These are phyloP conservation scores for Leptodermis oblonga DNA, from an alignment of 257 asterid species.

Conservation along the genomic window DNA sequence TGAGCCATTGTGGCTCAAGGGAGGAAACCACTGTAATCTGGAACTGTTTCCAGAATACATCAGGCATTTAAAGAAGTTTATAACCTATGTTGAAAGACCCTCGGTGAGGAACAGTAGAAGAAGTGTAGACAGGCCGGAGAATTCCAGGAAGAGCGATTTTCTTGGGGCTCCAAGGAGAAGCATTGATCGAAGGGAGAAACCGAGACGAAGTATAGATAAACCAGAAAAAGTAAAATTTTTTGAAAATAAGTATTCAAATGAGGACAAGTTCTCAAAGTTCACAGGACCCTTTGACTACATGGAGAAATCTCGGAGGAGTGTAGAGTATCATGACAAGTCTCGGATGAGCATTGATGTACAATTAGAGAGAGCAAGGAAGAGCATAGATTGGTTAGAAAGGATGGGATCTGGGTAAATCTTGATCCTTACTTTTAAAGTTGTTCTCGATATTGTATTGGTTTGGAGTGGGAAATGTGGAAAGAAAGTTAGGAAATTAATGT, in stretches of 20 bases:
- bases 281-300: constrained; percentile 36
- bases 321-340: constrained; percentile 45
- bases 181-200: constrained; percentile 50
- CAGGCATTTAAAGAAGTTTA: constrained; percentile 53
- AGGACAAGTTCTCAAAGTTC: constrained; percentile 43
- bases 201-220: constrained; percentile 46
- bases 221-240: constrained; percentile 29
- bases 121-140: constrained; percentile 39
- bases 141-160: constrained; percentile 39
- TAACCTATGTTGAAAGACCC: constrained; percentile 42
- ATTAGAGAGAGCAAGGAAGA: constrained; percentile 46
- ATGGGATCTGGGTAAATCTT: constrained; percentile 33
- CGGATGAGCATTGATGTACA: constrained; percentile 48
- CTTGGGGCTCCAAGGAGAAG: constrained; percentile 47
- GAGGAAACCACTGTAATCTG: constrained; percentile 55
- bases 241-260: constrained; percentile 32
- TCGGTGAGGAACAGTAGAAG: constrained; percentile 34
- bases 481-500: constrained; percentile 19
- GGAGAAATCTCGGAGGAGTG: constrained; percentile 52
- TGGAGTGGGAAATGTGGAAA: constrained; percentile 6
- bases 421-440: constrained; percentile 1
- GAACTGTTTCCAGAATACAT: constrained; percentile 54
- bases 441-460: constrained; percentile 16
- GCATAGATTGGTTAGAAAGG: constrained; percentile 59
- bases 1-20: constrained; percentile 58